Conservation (phyloP, 2,329 filamentous ascomycete genomes). For the Rachicladosporium sp. region DNA sequence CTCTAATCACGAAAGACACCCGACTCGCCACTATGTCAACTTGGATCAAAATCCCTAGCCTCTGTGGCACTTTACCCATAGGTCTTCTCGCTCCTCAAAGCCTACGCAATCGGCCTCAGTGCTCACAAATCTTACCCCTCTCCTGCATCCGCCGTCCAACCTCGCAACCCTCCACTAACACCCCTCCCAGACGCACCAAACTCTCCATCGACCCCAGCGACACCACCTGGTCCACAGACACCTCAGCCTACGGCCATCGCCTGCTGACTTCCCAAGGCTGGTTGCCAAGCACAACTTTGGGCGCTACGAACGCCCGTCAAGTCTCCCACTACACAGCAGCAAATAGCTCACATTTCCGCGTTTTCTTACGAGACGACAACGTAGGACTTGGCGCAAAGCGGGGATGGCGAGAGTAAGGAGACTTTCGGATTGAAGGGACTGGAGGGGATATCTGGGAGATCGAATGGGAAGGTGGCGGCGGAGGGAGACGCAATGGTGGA, state of each 20-base stretch:
- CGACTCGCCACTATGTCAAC: too few species aligned
- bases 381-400: constrained; percentile 76
- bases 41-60: too few species aligned
- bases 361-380: constrained; percentile 79
- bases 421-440: constrained; percentile 79
- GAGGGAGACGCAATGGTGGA: constrained; percentile 58
- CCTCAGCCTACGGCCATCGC: constrained; percentile 72
- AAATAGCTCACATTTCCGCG: constrained; percentile 74
- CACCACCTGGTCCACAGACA: constrained; percentile 78
- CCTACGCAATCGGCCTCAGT: too few species aligned
- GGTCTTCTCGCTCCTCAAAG: too few species aligned
- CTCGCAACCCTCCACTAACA: too few species aligned
- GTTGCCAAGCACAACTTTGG: constrained; percentile 73
- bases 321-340: constrained; percentile 65
- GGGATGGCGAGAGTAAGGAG: constrained; percentile 53
- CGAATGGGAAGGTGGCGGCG: constrained; percentile 75
- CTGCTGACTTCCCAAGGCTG: constrained; percentile 84
- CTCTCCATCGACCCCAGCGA: constrained; percentile 91
- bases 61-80: too few species aligned
- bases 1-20: too few species aligned
- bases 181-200: constrained; percentile 47
- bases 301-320: constrained; percentile 63
- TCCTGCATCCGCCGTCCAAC: too few species aligned
- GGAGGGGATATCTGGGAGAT: constrained; percentile 69
- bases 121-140: too few species aligned